phyloP scores from a whole-genome alignment of 305 asterid genomes.

The Fraxinus paxiana region DNA sequence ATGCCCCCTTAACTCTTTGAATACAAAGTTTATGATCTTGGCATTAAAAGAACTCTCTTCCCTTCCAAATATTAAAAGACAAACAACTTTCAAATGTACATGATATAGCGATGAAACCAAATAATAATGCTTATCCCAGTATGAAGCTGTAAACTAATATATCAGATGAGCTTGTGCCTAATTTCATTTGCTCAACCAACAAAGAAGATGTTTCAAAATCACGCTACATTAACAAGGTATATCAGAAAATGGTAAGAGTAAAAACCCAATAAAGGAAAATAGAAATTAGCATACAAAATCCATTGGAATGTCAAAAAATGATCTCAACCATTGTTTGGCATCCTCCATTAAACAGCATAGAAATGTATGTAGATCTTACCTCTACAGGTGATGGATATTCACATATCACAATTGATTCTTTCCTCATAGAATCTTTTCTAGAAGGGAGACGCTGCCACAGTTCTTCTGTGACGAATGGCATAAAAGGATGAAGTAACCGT shows the following conservation, averaged over 20 bases:
- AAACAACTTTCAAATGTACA: background rate
- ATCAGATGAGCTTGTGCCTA: background rate
- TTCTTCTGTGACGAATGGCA: slow-evolving; percentile 94
- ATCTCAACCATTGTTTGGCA: background rate
- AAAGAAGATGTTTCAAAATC: background rate
- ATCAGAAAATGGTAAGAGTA: background rate
- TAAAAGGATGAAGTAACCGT: slow-evolving; percentile 84
- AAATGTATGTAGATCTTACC: slow-evolving; percentile 40
- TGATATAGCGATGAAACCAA: background rate
- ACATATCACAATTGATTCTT: slow-evolving; percentile 71
- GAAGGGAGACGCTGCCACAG: slow-evolving; percentile 94
- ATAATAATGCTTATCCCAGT: background rate
- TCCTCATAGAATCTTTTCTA: slow-evolving; percentile 47
- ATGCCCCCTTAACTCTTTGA: background rate
- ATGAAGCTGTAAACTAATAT: background rate
- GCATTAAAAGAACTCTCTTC: background rate
- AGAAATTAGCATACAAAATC: background rate
- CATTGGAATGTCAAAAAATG: background rate
- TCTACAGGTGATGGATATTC: slow-evolving; percentile 69
- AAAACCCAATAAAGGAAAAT: background rate
- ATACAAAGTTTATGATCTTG: background rate
- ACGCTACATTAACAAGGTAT: background rate
- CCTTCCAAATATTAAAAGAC: background rate
- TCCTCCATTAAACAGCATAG: background rate
- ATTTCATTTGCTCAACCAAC: background rate